Evolutionary conservation across 2,329 filamentous ascomycete species (phyloP), one percentile per base, ranked within the genome.

Genomic region (Ustulina deusta): DNA sequence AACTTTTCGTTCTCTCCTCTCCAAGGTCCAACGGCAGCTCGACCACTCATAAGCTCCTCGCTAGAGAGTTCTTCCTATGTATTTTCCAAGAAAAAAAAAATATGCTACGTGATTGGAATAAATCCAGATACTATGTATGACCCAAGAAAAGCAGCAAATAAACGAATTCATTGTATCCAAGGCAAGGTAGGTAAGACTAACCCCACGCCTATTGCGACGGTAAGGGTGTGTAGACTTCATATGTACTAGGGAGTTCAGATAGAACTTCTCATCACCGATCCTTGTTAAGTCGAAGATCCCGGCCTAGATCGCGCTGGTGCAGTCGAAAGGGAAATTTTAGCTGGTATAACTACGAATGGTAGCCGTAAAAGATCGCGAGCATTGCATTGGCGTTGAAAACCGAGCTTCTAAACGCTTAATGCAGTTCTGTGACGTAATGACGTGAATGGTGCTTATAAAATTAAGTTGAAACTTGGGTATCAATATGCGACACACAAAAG

Each of bases 391-490:
- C 17, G 52, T 61, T 25, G 11, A 49, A 55, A 10, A 32, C 52
- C 17, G 13, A 44, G 10, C 17, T 20, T 27, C 15, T 17, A 55
- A 36, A 44, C 32, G 49, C 49, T 25, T 20, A n/a, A 60, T 27
- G 44, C 15, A n/a, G 38, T 44, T 49, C 22, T 52, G 38, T 58
- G 22, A 38, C 17, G 25, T 46, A 40, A 60, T 44, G 65, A 42
- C 20, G 29, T 15, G 42, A 38, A 54, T 38, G 34, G 48, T 51
- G 55, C 25, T n/a, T 42, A 20, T 54, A 63, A 32, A 36, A 56
- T 56, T 57, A 65, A 63, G 29, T 61, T 10, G 51, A 54, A 65
- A 58, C 29, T 58, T 49, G 65, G 62, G 69, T 69, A 69, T 70
- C 69, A 61, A 51, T 60, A 59, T 57, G 32, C n/a, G 61, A 66